These are phyloP conservation scores for Cupressus sempervirens DNA, from an alignment of 75 land plant genomes.

Conservation along the genomic window DNA sequence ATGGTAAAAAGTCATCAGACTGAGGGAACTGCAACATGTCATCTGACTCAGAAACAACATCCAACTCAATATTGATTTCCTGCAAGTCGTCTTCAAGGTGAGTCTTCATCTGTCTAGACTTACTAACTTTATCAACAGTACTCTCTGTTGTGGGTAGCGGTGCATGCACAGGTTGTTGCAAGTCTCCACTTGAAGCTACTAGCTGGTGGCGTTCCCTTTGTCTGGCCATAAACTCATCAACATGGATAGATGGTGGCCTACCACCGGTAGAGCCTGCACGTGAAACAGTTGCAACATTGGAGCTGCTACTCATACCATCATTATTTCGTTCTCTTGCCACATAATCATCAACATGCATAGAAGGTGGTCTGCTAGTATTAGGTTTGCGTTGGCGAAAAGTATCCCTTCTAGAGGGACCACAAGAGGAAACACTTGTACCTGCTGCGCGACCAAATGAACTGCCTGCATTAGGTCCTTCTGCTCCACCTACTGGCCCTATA, in stretches of 20 bases:
- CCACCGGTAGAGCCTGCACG: slow-evolving; percentile 72
- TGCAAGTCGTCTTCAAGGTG: slow-evolving; percentile 76
- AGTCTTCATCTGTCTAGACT: slow-evolving; percentile 36
- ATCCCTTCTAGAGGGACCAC: slow-evolving; percentile 63
- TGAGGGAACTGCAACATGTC: slow-evolving; percentile 64
- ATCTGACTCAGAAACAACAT: slow-evolving; percentile 66
- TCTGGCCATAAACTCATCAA: slow-evolving; percentile 96
- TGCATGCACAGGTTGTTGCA: slow-evolving; percentile 28
- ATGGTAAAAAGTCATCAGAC: slow-evolving; percentile 45
- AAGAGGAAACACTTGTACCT: slow-evolving; percentile 26
- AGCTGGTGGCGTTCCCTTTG: slow-evolving; percentile 76
- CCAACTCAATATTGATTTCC: slow-evolving; percentile 76
- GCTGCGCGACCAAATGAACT: slow-evolving; percentile 46
- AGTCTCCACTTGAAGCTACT: slow-evolving; percentile 22
- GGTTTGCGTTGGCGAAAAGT: slow-evolving; percentile 89
- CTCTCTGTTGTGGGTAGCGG: slow-evolving; percentile 16
- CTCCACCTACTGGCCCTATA: slow-evolving; percentile 6
- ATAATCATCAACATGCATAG: slow-evolving; percentile 99
- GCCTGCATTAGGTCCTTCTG: slow-evolving; percentile 26
- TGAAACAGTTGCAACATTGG: slow-evolving; percentile 42
- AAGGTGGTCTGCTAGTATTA: slow-evolving; percentile 95
- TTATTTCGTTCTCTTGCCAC: slow-evolving; percentile 89
- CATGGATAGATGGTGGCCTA: slow-evolving; percentile 96
- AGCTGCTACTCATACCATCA: slow-evolving; percentile 38
- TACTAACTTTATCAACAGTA: slow-evolving; percentile 24